Base-by-base conservation (phyloP, 805 yeast species). In the Suhomyces vadensis region DNA sequence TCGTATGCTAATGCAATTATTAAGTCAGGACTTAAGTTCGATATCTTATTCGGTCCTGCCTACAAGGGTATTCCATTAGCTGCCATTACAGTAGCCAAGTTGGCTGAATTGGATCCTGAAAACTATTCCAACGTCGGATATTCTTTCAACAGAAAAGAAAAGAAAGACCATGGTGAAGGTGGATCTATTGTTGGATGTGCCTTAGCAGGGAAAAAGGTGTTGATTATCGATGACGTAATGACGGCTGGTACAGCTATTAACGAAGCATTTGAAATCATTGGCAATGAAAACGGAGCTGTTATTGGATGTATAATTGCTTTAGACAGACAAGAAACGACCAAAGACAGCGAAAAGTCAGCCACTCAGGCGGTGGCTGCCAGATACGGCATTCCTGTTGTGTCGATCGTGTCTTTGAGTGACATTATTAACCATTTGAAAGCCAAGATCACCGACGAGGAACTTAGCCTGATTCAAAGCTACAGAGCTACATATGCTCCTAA, bases 201-300 rank as follows among this genome's bases (percentile, higher is more conserved):
- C 5, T 77, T 92, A 56, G 75, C 77, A 48, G 86, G 78, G 39
- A 85, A 91, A 65, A 77, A 77, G 48, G 80, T 92, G 19, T 71
- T 94, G 57, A 87, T 94, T 57, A 89, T 92, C 49, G 99, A 94
- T 65, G 99, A 92, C 59, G 97, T 94, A 35, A 91, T 92, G 83
- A 92, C 98, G 48, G 98, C 98, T 1, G 99, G 99, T 31, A 94
- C 98, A 47, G 98, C 99, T 39, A 90, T 91, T 63, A 86, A 86
- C 56, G 98, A 94, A 69, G 97, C 98, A 0, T 86, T 87, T 57
- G 81, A 77, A 39, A 85, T 94, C 57, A 89, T 94, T 55, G 67
- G 69, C 20, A 67, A 58, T 20, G 92, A 82, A 53, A 71, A 78
- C 26, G 99, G 97, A 39, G 58, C 69, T 10, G 85, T 89, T 17